A percentile compares a stretch with the other conserved stretches of the same genome.
Conservation (phyloP, 2,329 filamentous ascomycete genomes). For the Colletotrichum godetiae region DNA sequence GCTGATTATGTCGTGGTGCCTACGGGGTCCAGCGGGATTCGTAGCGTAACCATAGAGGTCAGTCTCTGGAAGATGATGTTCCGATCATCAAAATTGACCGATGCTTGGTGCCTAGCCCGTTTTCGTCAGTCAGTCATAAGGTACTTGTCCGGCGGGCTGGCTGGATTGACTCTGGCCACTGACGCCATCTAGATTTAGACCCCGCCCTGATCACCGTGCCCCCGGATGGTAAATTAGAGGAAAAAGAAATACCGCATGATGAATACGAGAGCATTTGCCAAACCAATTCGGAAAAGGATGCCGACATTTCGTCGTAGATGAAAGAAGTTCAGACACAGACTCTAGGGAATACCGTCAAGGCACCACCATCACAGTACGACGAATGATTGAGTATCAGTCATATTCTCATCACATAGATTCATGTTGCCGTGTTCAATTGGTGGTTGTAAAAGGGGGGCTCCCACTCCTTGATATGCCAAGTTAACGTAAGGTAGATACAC, state of each 20-base stretch:
- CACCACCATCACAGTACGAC: neutral
- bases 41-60: neutral
- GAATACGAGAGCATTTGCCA: neutral
- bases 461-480: neutral
- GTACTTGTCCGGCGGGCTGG: neutral
- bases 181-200: neutral
- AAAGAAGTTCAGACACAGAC: neutral
- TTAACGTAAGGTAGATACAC: neutral
- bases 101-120: neutral
- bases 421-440: neutral
- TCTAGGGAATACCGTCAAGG: neutral
- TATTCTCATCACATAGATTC: neutral
- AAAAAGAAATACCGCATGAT: neutral
- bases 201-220: neutral
- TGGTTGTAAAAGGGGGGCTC: neutral
- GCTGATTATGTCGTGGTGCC: neutral
- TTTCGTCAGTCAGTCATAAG: neutral
- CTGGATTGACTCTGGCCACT: neutral
- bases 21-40: neutral
- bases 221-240: neutral
- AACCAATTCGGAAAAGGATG: neutral
- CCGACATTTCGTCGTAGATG: neutral
- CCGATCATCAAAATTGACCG: neutral
- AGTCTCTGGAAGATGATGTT: neutral
- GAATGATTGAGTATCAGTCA: neutral